A percentile compares a stretch with the other conserved stretches of the same genome.
These are phyloP conservation scores for Sporothrix luriei DNA, from an alignment of 2,329 filamentous ascomycete genomes.

Conservation along the genomic window DNA sequence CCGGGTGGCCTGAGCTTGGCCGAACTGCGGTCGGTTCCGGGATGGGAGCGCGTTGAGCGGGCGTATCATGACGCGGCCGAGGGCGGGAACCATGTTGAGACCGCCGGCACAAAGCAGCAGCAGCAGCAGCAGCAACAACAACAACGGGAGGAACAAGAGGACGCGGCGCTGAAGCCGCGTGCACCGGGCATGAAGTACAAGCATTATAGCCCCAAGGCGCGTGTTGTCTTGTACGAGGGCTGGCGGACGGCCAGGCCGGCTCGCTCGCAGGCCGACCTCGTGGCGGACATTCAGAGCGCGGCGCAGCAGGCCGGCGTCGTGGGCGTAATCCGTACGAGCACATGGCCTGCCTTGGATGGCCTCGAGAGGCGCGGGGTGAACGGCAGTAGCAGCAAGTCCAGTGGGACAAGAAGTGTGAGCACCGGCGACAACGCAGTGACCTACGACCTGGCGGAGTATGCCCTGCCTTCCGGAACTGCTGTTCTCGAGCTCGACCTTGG, in stretches of 20 bases:
- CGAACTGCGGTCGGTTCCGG: slow-evolving; percentile 69
- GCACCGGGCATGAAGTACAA: slow-evolving; percentile 99
- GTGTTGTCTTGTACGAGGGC: slow-evolving; percentile 78
- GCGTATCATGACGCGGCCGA: slow-evolving; percentile 79
- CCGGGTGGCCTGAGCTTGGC: slow-evolving; percentile 88
- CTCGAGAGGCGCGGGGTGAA: slow-evolving; percentile 42
- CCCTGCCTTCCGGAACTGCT: slow-evolving; percentile 42
- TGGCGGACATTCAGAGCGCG: slow-evolving; percentile 29
- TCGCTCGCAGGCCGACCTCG: slow-evolving; percentile 44
- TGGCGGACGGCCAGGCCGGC: slow-evolving; percentile 44
- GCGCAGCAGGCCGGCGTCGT: slow-evolving; percentile 40
- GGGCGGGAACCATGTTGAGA: slow-evolving; percentile 54
- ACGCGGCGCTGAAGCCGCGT: slow-evolving; percentile 57
- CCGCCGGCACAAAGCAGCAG: slow-evolving; percentile 23
- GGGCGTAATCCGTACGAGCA: slow-evolving; percentile 59
- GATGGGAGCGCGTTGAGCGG: slow-evolving; percentile 77
- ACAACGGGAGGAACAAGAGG: no score
- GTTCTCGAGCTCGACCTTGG: slow-evolving; percentile 75
- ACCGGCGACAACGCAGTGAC: slow-evolving; percentile 40
- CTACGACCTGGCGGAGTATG: slow-evolving; percentile 46
- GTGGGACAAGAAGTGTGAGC: slow-evolving; percentile 33
- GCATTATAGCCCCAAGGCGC: slow-evolving; percentile 91
- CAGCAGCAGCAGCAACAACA: no score
- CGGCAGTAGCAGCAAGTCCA: slow-evolving; percentile 33
- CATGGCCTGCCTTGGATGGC: slow-evolving; percentile 53